Percentiles rank a stretch among this genome's conserved stretches.
Conservation (phyloP, 257 asterid species). For the Penstemon barbatus region DNA sequence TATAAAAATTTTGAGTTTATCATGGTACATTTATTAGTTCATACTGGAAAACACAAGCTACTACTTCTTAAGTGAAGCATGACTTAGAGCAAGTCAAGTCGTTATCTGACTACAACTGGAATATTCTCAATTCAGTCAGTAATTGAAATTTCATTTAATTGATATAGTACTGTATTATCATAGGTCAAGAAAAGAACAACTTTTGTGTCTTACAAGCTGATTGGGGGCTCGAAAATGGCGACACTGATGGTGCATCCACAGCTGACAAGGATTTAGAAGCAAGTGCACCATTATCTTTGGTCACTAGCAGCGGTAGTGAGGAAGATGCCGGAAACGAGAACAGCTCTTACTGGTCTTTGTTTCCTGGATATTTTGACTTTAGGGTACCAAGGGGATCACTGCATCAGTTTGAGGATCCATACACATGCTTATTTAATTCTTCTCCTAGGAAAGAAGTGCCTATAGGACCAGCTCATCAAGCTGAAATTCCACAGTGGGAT, state of each 20-base stretch:
- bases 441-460: constrained; percentile 61
- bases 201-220: constrained; percentile 27
- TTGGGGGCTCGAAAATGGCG: constrained; percentile 32
- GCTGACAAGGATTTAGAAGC: constrained; percentile 52
- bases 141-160: constrained; percentile 11
- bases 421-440: constrained; percentile 39
- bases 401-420: constrained; percentile 43
- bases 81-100: constrained; percentile 3
- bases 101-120: constrained; percentile 17
- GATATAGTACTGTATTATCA: constrained; percentile 4
- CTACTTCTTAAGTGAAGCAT: neutral
- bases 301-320: constrained; percentile 59
- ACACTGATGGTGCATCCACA: constrained; percentile 28
- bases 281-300: constrained; percentile 54
- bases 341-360: constrained; percentile 36
- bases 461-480: constrained; percentile 65
- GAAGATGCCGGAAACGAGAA: constrained; percentile 52
- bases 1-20: neutral
- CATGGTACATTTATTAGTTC: neutral
- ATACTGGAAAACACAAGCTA: neutral
- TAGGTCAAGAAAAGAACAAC: constrained; percentile 34
- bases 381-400: constrained; percentile 44
- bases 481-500: constrained; percentile 59
- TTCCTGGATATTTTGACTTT: constrained; percentile 41
- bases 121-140: neutral